These are phyloP conservation scores for Rhododendron williamsianum DNA, from an alignment of 148 eudicot species.

Conservation along the genomic window DNA sequence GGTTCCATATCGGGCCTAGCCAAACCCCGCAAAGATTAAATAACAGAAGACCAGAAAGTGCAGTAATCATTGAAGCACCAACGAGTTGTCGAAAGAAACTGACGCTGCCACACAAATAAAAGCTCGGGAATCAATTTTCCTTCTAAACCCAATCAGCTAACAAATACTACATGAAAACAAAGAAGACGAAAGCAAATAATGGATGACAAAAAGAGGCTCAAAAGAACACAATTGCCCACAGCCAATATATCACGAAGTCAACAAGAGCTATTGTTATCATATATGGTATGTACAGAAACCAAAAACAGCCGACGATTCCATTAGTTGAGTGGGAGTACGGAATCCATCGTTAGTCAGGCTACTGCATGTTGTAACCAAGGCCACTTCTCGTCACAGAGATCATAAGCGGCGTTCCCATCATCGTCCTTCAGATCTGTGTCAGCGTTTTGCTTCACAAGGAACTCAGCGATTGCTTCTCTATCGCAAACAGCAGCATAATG, in stretches of 20 bases:
- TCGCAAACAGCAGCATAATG: conserved; percentile 96
- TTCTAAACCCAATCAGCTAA: background rate
- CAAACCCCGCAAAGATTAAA: background rate
- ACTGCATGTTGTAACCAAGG: conserved; percentile 51
- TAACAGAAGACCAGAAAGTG: background rate
- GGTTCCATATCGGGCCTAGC: background rate
- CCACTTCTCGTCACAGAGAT: conserved; percentile 71
- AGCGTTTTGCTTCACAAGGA: conserved; percentile 74
- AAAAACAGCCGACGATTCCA: background rate
- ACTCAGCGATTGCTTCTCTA: conserved; percentile 67
- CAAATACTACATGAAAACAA: background rate
- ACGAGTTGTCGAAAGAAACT: background rate
- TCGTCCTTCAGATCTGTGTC: conserved; percentile 48
- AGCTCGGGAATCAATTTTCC: background rate
- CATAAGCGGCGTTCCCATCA: conserved; percentile 57
- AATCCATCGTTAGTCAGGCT: background rate
- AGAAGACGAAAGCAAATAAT: background rate
- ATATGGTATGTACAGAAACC: conserved; percentile 7
- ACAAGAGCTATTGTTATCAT: background rate
- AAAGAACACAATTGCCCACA: background rate
- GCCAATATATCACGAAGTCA: background rate
- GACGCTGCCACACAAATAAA: background rate
- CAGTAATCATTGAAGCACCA: background rate
- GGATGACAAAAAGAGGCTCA: background rate
- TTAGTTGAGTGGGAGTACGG: background rate